Percentiles rank a stretch among this genome's conserved stretches.
Evolutionary conservation across 768 basidiomycete genomes (phyloP).

Genomic region (Mycena indigotica): DNA sequence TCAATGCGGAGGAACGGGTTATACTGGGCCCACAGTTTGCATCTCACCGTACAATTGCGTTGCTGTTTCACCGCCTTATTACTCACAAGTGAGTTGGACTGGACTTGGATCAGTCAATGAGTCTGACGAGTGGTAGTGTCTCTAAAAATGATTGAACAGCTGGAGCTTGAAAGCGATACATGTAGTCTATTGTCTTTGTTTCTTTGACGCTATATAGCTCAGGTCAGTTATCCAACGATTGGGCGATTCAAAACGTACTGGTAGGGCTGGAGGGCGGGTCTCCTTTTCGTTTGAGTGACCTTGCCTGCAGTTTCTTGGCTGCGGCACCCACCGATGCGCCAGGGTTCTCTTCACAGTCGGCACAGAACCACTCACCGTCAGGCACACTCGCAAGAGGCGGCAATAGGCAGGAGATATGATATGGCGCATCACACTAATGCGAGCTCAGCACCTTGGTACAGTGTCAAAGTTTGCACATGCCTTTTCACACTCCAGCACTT

Average conservation of each 20-base stretch:
- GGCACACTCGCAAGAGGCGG: slow-evolving; percentile 80
- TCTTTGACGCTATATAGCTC: slow-evolving; percentile 12
- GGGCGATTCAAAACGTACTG: slow-evolving; percentile 4
- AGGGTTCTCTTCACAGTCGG: slow-evolving; percentile 64
- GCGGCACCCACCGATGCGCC: slow-evolving; percentile 53
- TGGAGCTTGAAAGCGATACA: too few relatives aligned
- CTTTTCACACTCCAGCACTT: slow-evolving; percentile 86
- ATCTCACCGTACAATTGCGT: slow-evolving; percentile 9
- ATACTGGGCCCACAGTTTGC: slow-evolving; percentile 14
- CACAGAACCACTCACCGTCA: slow-evolving; percentile 93
- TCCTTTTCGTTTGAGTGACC: slow-evolving; percentile 22
- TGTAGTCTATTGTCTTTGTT: slow-evolving; percentile 18
- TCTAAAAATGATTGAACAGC: too few relatives aligned
- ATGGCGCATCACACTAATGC: slow-evolving; percentile 92
- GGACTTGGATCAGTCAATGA: slow-evolving; percentile 1
- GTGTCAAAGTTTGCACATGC: slow-evolving; percentile 36
- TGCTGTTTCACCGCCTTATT: slow-evolving; percentile 13
- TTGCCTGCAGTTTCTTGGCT: slow-evolving; percentile 27
- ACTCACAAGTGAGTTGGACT: slow-evolving; percentile 16
- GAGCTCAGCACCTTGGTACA: background rate
- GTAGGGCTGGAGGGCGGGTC: slow-evolving; percentile 6
- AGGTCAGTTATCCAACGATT: slow-evolving; percentile 2
- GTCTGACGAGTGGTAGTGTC: too few relatives aligned
- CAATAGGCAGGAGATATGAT: slow-evolving; percentile 78
- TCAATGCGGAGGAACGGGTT: slow-evolving; percentile 18